Conservation (phyloP, 768 basidiomycete species). For the Amanita jacksonii region DNA sequence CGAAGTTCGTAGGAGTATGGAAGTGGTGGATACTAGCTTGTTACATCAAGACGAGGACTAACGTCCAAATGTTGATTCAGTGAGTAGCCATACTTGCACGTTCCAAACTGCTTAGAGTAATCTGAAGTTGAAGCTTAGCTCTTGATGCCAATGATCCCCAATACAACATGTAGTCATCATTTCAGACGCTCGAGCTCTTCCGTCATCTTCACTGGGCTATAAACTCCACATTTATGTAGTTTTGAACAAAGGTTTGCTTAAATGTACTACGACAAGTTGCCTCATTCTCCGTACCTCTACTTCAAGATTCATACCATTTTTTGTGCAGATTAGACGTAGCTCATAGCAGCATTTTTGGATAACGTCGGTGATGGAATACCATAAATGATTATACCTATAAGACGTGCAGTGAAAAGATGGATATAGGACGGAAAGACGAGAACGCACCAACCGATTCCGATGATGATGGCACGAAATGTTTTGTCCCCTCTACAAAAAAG, state of each 20-base stretch:
- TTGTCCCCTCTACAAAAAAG: conserved; percentile 48
- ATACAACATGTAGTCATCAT: no score
- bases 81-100: no score
- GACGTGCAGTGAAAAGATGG: conserved; percentile 7
- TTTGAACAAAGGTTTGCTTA: conserved; percentile 71
- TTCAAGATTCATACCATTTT: conserved; percentile 75
- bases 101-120: no score
- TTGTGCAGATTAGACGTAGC: conserved; percentile 82
- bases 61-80: no score
- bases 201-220: no score
- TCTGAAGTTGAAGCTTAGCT: no score
- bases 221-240: no score
- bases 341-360: conserved; percentile 93
- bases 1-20: no score
- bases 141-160: no score
- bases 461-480: conserved; percentile 54
- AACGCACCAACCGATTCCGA: conserved; percentile 51
- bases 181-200: no score
- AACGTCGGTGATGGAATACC: conserved; percentile 93
- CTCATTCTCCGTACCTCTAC: conserved; percentile 81
- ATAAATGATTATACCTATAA: conserved; percentile 69
- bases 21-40: no score
- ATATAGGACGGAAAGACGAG: conserved; percentile 1
- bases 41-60: no score
- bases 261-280: conserved; percentile 79